Evolutionary conservation across 2,329 filamentous ascomycete species (phyloP).

Genomic region (Pseudogymnoascus sp.): DNA sequence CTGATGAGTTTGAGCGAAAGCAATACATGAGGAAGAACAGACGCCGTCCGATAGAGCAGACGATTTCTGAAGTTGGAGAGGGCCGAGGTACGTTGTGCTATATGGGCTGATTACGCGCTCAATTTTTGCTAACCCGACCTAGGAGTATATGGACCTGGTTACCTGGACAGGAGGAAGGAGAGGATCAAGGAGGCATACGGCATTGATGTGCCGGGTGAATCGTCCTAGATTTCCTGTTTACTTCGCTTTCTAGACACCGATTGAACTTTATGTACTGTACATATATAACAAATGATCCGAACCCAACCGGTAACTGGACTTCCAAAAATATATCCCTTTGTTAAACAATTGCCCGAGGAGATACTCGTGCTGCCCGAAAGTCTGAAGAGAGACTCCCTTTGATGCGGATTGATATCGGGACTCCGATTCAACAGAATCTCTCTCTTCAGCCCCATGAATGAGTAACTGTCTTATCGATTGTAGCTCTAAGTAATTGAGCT

Average conservation of each 20-base stretch:
- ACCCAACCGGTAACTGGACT: not conserved
- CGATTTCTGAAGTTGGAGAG: conserved; percentile 60
- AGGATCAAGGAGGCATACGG: conserved; percentile 64
- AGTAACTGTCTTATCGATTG: not conserved
- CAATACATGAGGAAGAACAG: conserved; percentile 54
- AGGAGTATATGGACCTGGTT: conserved; percentile 63
- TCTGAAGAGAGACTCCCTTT: not conserved
- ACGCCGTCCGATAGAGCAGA: conserved; percentile 57
- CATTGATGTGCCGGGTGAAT: conserved; percentile 47
- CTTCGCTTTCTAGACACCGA: not conserved
- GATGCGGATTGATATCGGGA: not conserved
- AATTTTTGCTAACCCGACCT: conserved; percentile 14
- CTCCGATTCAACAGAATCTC: not conserved
- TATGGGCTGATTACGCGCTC: not conserved
- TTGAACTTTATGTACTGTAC: conserved; percentile 8
- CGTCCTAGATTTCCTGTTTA: conserved; percentile 4
- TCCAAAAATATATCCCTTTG: conserved; percentile 22
- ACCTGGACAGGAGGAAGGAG: conserved; percentile 59
- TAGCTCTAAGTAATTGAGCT: not conserved
- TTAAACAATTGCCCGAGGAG: not conserved
- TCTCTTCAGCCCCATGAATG: not conserved
- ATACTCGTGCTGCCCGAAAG: not conserved
- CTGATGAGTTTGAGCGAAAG: conserved; percentile 59
- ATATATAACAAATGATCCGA: conserved; percentile 10
- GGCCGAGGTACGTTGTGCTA: conserved; percentile 52